Base-by-base conservation (phyloP, 2,329 filamentous ascomycete genomes). In the Epichloe sibirici region DNA sequence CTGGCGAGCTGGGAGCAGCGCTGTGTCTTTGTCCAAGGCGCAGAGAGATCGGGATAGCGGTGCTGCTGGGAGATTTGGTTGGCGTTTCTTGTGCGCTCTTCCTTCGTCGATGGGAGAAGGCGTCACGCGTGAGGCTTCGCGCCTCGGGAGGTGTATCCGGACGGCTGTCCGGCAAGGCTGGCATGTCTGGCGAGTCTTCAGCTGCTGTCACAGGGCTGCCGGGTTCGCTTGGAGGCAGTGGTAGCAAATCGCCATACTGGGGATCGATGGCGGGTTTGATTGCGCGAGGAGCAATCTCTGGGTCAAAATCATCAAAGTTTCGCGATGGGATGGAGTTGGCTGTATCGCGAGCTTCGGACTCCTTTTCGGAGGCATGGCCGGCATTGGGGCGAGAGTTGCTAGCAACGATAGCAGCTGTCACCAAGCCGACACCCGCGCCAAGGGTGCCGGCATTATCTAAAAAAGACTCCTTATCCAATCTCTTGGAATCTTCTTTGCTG, bases 361-460 rank as follows among this genome's bases (percentile, higher is more conserved):
- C 66, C 66, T 69, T 65, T 57, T 71, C 67, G 51, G 60, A 61
- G 68, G 66, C 62, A 60, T 74, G 71, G 66, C 68, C 67, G 72
- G 74, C 74, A 64, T 75, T 70, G 53, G 69, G 65, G 61, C 66
- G 69, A 65, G 67, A 63, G 59, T 64, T 62, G 61, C 67, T 63
- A 61, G 68, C 65, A 61, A 67, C 63, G 58, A 69, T 58, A 54
- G 67, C 69, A 62, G 67, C 68, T 68, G 74, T 73, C 71, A 72
- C 74, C 68, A 77, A 65, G 77, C 81, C 81, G 79, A 72, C 81
- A 83, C 80, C 79, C 74, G 76, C 78, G 80, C 80, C 80, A 79
- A 77, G 73, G 76, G 75, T 83, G 76, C 72, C 80, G 80, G 81
- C 78, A 75, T 78, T 80, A 83, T 69, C 81, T 83, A 83, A 83